Conservation (phyloP, 768 basidiomycete species). For the Guyanaporus albipodus region DNA sequence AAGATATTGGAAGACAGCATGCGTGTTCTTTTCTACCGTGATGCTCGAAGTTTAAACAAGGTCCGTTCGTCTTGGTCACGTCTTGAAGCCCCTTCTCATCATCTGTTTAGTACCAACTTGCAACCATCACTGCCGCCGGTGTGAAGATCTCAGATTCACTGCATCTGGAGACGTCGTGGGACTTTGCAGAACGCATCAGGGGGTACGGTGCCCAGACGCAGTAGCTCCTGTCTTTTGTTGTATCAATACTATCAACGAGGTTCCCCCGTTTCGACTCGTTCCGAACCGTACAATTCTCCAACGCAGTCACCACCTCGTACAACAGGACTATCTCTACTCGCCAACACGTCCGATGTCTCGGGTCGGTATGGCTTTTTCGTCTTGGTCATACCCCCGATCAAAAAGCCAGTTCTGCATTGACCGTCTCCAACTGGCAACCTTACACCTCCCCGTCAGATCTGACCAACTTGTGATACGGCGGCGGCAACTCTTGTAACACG, state of each 20-base stretch:
- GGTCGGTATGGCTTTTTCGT: not conserved
- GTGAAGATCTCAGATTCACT: constrained; percentile 76
- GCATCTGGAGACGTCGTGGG: constrained; percentile 77
- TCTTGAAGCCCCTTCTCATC: not conserved
- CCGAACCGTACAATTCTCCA: not conserved
- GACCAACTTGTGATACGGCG: constrained; percentile 23
- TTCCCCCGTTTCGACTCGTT: not conserved
- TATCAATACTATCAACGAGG: constrained; percentile 7
- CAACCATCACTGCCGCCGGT: constrained; percentile 76
- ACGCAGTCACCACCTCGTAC: not conserved
- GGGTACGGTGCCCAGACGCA: constrained; percentile 92
- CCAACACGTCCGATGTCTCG: not conserved
- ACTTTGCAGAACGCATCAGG: constrained; percentile 87
- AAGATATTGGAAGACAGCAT: constrained; percentile 81
- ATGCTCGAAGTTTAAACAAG: constrained; percentile 94
- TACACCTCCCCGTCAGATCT: not conserved
- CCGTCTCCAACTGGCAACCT: not conserved
- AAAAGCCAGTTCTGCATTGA: too few species aligned
- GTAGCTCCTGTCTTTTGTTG: constrained; percentile 34
- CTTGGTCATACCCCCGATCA: too few species aligned
- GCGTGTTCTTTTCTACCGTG: constrained; percentile 93
- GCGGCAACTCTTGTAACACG: constrained; percentile 21
- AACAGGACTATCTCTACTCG: not conserved
- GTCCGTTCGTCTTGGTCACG: constrained; percentile 39
- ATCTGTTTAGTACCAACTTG: constrained; percentile 84